Evolutionary conservation across 2,329 filamentous ascomycete species (phyloP).

Genomic region (Seiridium unicorne): DNA sequence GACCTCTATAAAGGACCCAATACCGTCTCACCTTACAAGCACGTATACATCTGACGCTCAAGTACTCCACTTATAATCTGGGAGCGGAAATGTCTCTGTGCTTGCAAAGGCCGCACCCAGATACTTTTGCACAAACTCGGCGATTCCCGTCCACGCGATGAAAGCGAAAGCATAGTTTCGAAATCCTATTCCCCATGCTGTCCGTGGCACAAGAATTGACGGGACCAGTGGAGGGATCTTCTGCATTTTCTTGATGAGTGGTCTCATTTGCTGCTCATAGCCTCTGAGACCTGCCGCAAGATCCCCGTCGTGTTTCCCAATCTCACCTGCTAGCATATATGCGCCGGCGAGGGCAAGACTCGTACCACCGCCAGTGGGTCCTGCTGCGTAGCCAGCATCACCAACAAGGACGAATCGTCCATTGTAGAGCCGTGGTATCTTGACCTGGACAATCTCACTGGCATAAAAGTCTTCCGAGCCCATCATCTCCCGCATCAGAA

Average conservation of each 20-base stretch:
- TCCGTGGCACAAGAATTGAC: constrained; percentile 40
- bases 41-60: too few relatives aligned
- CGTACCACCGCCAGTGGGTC: constrained; percentile 40
- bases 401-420: constrained; percentile 37
- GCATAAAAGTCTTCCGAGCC: constrained; percentile 36
- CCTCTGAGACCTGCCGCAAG: constrained; percentile 28
- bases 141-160: constrained; percentile 33
- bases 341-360: constrained; percentile 36
- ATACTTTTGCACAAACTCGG: constrained; percentile 26
- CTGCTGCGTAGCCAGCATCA: constrained; percentile 40
- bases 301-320: constrained; percentile 26
- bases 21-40: too few relatives aligned
- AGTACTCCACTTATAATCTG: too few relatives aligned
- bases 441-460: constrained; percentile 35
- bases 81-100: background rate
- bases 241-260: constrained; percentile 31
- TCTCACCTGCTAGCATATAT: constrained; percentile 46
- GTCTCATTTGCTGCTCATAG: constrained; percentile 35
- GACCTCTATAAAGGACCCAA: too few relatives aligned
- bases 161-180: constrained; percentile 34
- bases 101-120: constrained; percentile 11
- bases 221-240: constrained; percentile 29
- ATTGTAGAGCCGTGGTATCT: constrained; percentile 31
- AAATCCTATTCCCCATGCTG: constrained; percentile 41
- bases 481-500: constrained; percentile 35